These are phyloP conservation scores for Aspergillus proliferans DNA, from an alignment of 2,329 filamentous ascomycete species.

Conservation along the genomic window DNA sequence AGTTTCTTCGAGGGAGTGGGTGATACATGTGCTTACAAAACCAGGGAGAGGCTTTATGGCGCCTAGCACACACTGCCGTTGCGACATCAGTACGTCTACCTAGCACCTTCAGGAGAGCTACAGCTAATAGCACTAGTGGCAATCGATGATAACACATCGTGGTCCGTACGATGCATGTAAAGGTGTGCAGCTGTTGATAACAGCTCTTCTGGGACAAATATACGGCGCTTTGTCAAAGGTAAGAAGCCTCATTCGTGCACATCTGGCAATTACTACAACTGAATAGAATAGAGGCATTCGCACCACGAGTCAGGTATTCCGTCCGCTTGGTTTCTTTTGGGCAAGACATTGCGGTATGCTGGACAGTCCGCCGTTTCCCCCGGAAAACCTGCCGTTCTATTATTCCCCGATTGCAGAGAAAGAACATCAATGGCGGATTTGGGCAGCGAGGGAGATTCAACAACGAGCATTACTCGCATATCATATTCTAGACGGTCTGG, in stretches of 20 bases:
- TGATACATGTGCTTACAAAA: background rate
- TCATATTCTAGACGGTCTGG: slow-evolving; percentile 41
- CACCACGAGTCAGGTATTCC: slow-evolving; percentile 41
- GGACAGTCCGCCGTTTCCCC: slow-evolving; percentile 29
- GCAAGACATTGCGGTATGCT: slow-evolving; percentile 42
- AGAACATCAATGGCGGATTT: slow-evolving; percentile 36
- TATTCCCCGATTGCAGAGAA: slow-evolving; percentile 30
- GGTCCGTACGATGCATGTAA: slow-evolving; percentile 40
- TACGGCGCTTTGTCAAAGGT: slow-evolving; percentile 40
- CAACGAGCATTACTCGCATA: slow-evolving; percentile 41
- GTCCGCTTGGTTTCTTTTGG: slow-evolving; percentile 42
- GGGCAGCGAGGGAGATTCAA: slow-evolving; percentile 41
- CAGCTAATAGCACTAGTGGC: slow-evolving; percentile 25
- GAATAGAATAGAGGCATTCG: slow-evolving; percentile 35
- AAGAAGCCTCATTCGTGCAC: background rate
- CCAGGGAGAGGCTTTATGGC: slow-evolving; percentile 40
- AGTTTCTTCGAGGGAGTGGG: background rate
- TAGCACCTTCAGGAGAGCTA: too few species aligned
- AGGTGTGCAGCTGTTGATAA: slow-evolving; percentile 40
- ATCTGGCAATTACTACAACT: background rate
- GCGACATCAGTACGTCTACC: slow-evolving; percentile 32
- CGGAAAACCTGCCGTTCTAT: slow-evolving; percentile 28
- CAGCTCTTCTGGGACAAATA: slow-evolving; percentile 38
- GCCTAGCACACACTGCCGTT: slow-evolving; percentile 40
- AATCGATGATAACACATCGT: slow-evolving; percentile 38